Evolutionary conservation across 352 stramenopile genomes (phyloP).

Genomic region (Blastocystis sp.): DNA sequence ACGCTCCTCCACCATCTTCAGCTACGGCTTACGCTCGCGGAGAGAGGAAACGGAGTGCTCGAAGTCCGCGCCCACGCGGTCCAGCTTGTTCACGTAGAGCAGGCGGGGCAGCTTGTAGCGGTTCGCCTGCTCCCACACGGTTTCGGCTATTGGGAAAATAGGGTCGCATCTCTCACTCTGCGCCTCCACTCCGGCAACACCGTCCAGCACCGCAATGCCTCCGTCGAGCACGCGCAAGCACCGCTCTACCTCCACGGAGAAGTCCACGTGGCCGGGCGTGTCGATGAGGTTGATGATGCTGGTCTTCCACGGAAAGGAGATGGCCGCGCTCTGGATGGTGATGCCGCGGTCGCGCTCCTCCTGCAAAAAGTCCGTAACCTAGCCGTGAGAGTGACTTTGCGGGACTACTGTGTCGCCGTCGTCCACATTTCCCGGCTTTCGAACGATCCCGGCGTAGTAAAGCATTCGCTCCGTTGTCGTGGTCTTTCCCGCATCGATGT

Average conservation of each 20-base stretch:
- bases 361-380: conserved; percentile 78
- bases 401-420: conserved; percentile 79
- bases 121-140: conserved; percentile 84
- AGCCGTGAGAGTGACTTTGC: neutral
- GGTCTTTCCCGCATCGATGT: conserved; percentile 97
- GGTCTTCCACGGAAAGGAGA: conserved; percentile 88
- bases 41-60: conserved; percentile 71
- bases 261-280: conserved; percentile 94
- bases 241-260: conserved; percentile 95
- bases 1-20: conserved; percentile 77
- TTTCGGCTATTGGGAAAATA: conserved; percentile 74
- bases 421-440: conserved; percentile 87
- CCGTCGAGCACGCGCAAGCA: conserved; percentile 92
- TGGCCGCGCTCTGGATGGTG: conserved; percentile 92
- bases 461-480: conserved; percentile 97
- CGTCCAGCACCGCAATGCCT: conserved; percentile 91
- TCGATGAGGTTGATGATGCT: conserved; percentile 95
- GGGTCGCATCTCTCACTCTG: conserved; percentile 79
- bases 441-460: conserved; percentile 90
- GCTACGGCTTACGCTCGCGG: conserved; percentile 69
- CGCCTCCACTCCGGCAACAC: conserved; percentile 90
- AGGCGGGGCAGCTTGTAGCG: conserved; percentile 95
- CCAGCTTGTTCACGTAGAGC: conserved; percentile 98
- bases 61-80: conserved; percentile 87
- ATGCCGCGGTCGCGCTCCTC: conserved; percentile 95